These are phyloP conservation scores for Polyplosphaeria fusca DNA, from an alignment of 495 filamentous ascomycete species.

Conservation along the genomic window DNA sequence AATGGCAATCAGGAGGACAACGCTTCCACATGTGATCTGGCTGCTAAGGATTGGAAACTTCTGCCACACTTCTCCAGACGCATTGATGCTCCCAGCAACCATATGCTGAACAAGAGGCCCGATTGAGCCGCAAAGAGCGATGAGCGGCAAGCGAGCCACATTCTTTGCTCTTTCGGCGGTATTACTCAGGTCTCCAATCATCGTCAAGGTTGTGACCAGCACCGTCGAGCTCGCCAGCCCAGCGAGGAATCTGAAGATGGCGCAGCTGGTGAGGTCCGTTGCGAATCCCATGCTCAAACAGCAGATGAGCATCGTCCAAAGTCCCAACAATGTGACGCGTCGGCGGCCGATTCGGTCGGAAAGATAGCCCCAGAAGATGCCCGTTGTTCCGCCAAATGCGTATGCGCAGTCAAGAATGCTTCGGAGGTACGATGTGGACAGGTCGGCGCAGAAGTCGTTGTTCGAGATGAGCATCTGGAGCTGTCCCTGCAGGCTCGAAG, in stretches of 20 bases:
- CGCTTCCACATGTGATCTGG: conserved; percentile 45
- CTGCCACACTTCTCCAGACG: conserved; percentile 39
- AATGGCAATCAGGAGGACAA: conserved; percentile 44
- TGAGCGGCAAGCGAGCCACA: conserved; percentile 44
- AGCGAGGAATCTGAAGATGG: conserved; percentile 45
- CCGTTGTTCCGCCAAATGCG: conserved; percentile 46
- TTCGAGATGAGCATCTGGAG: conserved; percentile 45
- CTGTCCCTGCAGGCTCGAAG: conserved; percentile 46
- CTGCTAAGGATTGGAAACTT: conserved; percentile 43
- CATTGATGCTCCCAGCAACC: conserved; percentile 36
- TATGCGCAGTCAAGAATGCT: conserved; percentile 49
- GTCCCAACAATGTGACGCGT: conserved; percentile 41
- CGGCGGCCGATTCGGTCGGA: conserved; percentile 44
- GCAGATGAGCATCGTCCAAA: conserved; percentile 43
- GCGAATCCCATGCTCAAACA: conserved; percentile 48
- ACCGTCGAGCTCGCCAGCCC: conserved; percentile 45
- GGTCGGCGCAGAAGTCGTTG: conserved; percentile 43
- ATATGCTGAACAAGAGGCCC: conserved; percentile 43
- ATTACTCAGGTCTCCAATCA: conserved; percentile 48
- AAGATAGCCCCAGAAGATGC: conserved; percentile 45
- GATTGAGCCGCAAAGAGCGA: conserved; percentile 45
- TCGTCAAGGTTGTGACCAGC: conserved; percentile 42
- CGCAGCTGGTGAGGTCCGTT: conserved; percentile 41
- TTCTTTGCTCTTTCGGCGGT: conserved; percentile 42
- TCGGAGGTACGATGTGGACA: conserved; percentile 46